These are phyloP conservation scores for Emergomyces pasteurianus DNA, from an alignment of 2,329 filamentous ascomycete species.

Conservation along the genomic window DNA sequence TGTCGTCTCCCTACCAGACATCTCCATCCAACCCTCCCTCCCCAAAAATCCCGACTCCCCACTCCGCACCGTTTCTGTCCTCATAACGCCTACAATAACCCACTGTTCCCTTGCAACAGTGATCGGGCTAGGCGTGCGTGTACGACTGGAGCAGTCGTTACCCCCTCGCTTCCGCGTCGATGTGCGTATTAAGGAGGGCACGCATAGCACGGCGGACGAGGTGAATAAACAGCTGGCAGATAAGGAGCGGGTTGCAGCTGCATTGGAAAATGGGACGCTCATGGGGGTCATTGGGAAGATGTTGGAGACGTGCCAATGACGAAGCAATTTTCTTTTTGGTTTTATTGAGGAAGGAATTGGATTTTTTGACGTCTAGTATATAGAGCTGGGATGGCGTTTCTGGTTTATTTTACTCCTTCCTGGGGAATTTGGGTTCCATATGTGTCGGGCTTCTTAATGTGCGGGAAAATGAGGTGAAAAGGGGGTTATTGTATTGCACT, in stretches of 20 bases:
- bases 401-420: neutral
- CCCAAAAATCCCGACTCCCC: constrained; percentile 43
- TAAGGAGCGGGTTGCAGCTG: constrained; percentile 91
- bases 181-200: constrained; percentile 87
- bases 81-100: constrained; percentile 91
- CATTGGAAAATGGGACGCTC: constrained; percentile 83
- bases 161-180: constrained; percentile 87
- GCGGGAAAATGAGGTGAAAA: neutral
- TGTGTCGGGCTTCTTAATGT: neutral
- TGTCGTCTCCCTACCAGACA: constrained; percentile 92
- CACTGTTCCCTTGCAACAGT: constrained; percentile 95
- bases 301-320: constrained; percentile 69
- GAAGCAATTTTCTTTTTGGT: neutral
- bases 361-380: neutral
- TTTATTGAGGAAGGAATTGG: neutral
- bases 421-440: neutral
- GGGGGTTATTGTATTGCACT: neutral
- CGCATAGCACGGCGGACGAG: constrained; percentile 88
- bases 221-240: constrained; percentile 95
- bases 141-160: constrained; percentile 78
- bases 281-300: constrained; percentile 86
- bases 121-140: constrained; percentile 84
- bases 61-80: constrained; percentile 66
- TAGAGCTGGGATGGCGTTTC: constrained; percentile 1
- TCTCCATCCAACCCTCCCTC: constrained; percentile 61